Percentiles rank a stretch among this genome's conserved stretches.
Evolutionary conservation across 192 early-diverging fungal genomes (phyloP).

Genomic region (Phlyctochytrium bullatum): DNA sequence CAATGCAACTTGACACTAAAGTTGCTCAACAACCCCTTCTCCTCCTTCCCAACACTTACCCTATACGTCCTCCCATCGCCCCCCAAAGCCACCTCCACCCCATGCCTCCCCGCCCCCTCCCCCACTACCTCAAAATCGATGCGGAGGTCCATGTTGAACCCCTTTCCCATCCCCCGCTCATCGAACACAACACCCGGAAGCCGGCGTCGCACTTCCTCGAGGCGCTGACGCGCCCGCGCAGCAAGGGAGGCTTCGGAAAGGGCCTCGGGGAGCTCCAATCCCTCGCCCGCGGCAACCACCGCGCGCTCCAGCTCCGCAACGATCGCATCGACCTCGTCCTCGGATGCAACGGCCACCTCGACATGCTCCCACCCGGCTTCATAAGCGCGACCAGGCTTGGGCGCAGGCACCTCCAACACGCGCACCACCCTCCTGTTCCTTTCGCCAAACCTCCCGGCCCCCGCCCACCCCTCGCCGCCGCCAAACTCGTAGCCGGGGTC

Average conservation of each 20-base stretch:
- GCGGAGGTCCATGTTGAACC: not conserved
- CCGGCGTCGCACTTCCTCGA: not conserved
- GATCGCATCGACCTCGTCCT: not conserved
- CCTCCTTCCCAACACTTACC: not conserved
- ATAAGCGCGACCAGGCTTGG: constrained; percentile 20
- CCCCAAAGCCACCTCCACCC: not conserved
- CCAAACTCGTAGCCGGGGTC: constrained; percentile 3
- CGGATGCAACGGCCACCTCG: constrained; percentile 7
- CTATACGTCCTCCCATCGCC: not conserved
- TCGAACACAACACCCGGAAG: not conserved
- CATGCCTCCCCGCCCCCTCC: not conserved
- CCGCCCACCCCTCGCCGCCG: not conserved
- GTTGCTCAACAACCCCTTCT: not conserved
- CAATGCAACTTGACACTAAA: constrained; percentile 25
- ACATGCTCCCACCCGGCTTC: constrained; percentile 23
- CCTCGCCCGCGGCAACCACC: no score
- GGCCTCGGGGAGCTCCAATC: no score
- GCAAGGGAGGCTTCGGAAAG: no score
- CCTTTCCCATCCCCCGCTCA: not conserved
- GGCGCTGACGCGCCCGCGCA: no score
- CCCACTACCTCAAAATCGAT: not conserved
- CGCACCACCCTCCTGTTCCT: not conserved
- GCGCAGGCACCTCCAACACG: constrained; percentile 18
- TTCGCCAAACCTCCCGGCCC: not conserved
- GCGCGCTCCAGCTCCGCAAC: not conserved